A percentile compares a stretch with the other conserved stretches of the same genome.
Evolutionary conservation across 768 basidiomycete species (phyloP).

Genomic region (Hirschioporus abietinus): DNA sequence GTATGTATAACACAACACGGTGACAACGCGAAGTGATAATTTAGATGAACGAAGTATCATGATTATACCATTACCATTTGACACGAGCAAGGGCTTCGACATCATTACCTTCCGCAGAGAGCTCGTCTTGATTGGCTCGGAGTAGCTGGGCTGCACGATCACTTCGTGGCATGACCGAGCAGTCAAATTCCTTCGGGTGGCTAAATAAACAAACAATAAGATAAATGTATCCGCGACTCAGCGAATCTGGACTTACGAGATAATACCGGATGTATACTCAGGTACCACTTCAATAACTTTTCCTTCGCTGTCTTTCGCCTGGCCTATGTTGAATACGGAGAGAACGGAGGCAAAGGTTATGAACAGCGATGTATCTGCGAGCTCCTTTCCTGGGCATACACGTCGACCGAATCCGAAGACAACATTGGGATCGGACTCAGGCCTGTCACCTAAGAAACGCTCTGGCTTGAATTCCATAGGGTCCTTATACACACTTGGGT

Average conservation of each 20-base stretch:
- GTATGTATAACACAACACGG: too few species aligned
- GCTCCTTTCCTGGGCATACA: constrained; percentile 36
- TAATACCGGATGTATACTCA: not conserved
- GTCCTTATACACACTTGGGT: constrained; percentile 39
- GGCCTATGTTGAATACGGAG: constrained; percentile 47
- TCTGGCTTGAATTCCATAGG: constrained; percentile 46
- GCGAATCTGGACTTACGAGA: not conserved
- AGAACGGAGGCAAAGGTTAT: constrained; percentile 43
- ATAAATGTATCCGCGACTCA: not conserved
- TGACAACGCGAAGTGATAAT: too few species aligned
- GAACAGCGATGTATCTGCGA: constrained; percentile 51
- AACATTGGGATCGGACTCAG: not conserved
- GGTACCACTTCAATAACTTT: not conserved
- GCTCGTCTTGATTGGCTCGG: not conserved
- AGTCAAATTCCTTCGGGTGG: not conserved
- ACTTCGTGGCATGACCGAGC: not conserved
- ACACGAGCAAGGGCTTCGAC: not conserved
- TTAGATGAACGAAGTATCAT: too few species aligned
- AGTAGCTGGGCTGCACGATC: not conserved
- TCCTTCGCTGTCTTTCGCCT: constrained; percentile 28
- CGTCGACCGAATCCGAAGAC: constrained; percentile 1
- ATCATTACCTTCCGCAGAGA: not conserved
- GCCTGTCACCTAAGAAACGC: constrained; percentile 31
- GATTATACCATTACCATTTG: not conserved
- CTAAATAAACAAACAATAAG: not conserved